Conservation (phyloP, 495 filamentous ascomycete species). For the Annulohypoxylon stygium region DNA sequence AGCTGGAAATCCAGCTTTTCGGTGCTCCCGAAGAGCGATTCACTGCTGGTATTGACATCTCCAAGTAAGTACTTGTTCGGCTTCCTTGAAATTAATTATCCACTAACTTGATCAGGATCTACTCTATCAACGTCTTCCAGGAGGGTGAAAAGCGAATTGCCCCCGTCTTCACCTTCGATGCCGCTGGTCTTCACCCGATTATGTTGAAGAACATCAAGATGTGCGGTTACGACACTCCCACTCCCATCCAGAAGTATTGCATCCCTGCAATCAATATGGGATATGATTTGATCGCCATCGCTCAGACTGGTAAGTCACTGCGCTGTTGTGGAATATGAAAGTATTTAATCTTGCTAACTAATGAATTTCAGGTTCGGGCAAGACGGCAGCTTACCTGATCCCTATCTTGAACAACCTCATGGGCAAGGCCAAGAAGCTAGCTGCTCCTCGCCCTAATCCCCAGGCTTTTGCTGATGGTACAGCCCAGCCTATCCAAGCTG, state of each 20-base stretch:
- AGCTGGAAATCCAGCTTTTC: constrained; percentile 82
- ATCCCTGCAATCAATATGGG: constrained; percentile 80
- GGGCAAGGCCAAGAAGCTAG: constrained; percentile 90
- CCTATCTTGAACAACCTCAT: constrained; percentile 90
- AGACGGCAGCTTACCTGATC: constrained; percentile 92
- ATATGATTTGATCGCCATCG: constrained; percentile 85
- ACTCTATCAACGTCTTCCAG: constrained; percentile 68
- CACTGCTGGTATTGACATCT: constrained; percentile 61
- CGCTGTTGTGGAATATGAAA: neutral
- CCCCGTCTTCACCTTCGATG: constrained; percentile 73
- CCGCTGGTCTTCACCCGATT: constrained; percentile 86
- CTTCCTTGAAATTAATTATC: neutral
- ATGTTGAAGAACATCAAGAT: constrained; percentile 83
- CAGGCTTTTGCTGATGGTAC: constrained; percentile 53
- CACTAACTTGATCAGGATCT: constrained; percentile 59
- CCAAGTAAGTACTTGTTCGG: constrained; percentile 54
- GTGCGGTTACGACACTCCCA: constrained; percentile 73
- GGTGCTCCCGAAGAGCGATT: constrained; percentile 58
- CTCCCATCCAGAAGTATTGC: constrained; percentile 86
- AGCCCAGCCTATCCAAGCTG: constrained; percentile 70
- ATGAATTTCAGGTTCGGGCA: constrained; percentile 80
- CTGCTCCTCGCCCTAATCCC: constrained; percentile 77
- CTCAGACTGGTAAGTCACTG: constrained; percentile 84
- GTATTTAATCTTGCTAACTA: constrained; percentile 9
- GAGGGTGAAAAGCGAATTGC: constrained; percentile 67